Conservation (phyloP, 768 basidiomycete genomes). For the Asterophora lycoperdoides region DNA sequence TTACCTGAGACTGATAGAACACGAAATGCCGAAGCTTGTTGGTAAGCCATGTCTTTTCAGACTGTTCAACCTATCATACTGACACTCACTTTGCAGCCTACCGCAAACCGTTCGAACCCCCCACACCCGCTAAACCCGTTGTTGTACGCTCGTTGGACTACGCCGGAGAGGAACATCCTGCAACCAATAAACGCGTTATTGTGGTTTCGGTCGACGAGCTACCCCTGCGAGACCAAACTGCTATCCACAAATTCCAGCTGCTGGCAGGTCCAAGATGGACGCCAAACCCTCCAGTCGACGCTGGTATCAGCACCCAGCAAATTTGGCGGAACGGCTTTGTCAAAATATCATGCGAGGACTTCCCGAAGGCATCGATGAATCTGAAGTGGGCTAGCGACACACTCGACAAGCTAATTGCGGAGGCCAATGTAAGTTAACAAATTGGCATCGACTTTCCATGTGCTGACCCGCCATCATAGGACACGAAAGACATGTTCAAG, state of each 20-base stretch:
- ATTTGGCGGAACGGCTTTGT: conserved; percentile 71
- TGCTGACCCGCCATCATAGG: conserved; percentile 24
- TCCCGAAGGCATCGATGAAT: conserved; percentile 79
- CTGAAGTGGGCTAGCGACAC: conserved; percentile 92
- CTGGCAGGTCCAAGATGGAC: conserved; percentile 89
- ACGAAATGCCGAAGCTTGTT: conserved; percentile 83
- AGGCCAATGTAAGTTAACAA: conserved; percentile 71
- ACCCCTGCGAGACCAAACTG: conserved; percentile 57
- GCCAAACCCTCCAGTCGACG: conserved; percentile 63
- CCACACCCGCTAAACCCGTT: conserved; percentile 52
- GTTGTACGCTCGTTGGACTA: conserved; percentile 75
- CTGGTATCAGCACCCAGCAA: conserved; percentile 50
- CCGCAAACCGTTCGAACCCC: conserved; percentile 75
- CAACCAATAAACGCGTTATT: conserved; percentile 63
- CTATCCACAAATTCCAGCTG: conserved; percentile 81
- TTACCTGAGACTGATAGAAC: conserved; percentile 82
- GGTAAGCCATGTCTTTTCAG: conserved; percentile 31
- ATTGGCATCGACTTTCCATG: not conserved
- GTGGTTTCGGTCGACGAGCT: conserved; percentile 73
- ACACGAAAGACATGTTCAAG: conserved; percentile 42
- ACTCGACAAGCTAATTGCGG: conserved; percentile 70
- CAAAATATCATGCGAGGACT: conserved; percentile 89
- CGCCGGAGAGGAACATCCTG: conserved; percentile 73
- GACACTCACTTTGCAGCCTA: conserved; percentile 48
- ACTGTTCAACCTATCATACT: conserved; percentile 1